Evolutionary conservation across 176 grass and related monocot genomes (phyloP), one percentile per base, ranked within the genome.

Genomic region (Alloteropsis semialata): DNA sequence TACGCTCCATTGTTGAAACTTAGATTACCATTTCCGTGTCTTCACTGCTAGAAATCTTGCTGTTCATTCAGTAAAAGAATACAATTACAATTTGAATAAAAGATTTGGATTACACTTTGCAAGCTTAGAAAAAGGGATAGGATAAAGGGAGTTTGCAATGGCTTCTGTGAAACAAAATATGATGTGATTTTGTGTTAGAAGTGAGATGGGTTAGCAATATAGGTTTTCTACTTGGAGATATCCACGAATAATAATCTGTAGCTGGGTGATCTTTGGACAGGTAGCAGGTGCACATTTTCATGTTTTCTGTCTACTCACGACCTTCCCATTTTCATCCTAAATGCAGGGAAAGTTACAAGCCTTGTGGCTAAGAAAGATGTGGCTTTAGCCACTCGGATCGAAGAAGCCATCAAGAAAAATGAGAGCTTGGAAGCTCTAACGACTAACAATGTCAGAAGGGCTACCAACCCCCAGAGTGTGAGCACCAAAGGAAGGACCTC

Each of bases 351-450:
- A 93, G 89, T 99, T 73, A 99, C 93, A 19, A 96, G 96, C 62
- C 87, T 99, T 83, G 89, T 96, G 7, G 91, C 91, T 16, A 99
- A 99, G 93, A 99, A 90, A 88, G 91, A 99, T 61, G 63, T 92
- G 54, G 69, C 72, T 87, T 84, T 99, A 87, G 96, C 96, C 14
- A 78, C 82, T 49, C 76, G 87, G 69, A 99, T 96, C 1, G 96
- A 99, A 76, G 96, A 99, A 22, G 93, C 91, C 24, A 96, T 99
- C 6, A 96, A 94, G 85, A 99, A 93, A 87, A 99, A 99, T 11
- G 93, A 96, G 80, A 99, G 96, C 68, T 88, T 99, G 68, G 96
- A 99, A 89, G 80, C 96, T 37, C 88, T 99, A 19, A 92, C 82
- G 2, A 84, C 80, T 25, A 74, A 67, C 71, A 87, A 64, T 63